phyloP scores from a whole-genome alignment of 208 protist genomes.

The Angomonas ambiguus region DNA sequence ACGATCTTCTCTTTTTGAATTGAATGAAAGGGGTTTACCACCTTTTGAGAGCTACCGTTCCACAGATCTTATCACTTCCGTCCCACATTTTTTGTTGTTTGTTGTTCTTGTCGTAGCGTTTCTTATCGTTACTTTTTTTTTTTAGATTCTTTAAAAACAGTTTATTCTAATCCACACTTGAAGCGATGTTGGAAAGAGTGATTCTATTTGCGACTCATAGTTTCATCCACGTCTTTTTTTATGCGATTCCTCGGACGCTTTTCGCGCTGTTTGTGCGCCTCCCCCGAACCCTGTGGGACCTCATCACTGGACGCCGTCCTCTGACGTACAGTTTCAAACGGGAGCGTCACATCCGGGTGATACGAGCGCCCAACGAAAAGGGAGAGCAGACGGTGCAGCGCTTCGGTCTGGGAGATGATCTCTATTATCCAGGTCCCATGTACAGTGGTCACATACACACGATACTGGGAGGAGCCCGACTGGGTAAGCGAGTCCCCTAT shows the following conservation, averaged over 20 bases:
- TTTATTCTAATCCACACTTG: background rate
- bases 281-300: slow-evolving; percentile 33
- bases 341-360: slow-evolving; percentile 25
- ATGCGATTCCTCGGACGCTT: slow-evolving; percentile 22
- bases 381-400: slow-evolving; percentile 4
- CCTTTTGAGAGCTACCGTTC: background rate
- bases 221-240: background rate
- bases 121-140: background rate
- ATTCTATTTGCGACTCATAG: background rate
- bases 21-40: background rate
- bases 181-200: slow-evolving; percentile 3
- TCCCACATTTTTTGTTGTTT: slow-evolving; percentile 11
- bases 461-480: slow-evolving; percentile 17
- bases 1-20: background rate
- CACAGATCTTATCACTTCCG: too few relatives aligned
- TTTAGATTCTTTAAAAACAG: background rate
- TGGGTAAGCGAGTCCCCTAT: slow-evolving; percentile 10
- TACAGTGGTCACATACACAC: slow-evolving; percentile 39
- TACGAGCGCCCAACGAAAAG: slow-evolving; percentile 17
- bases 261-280: slow-evolving; percentile 31
- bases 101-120: background rate
- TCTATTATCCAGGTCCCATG: slow-evolving; percentile 29
- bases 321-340: slow-evolving; percentile 17
- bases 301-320: slow-evolving; percentile 17
- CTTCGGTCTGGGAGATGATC: slow-evolving; percentile 19